Evolutionary conservation across 148 eudicot genomes (phyloP).

Genomic region (Arbutus unedo): DNA sequence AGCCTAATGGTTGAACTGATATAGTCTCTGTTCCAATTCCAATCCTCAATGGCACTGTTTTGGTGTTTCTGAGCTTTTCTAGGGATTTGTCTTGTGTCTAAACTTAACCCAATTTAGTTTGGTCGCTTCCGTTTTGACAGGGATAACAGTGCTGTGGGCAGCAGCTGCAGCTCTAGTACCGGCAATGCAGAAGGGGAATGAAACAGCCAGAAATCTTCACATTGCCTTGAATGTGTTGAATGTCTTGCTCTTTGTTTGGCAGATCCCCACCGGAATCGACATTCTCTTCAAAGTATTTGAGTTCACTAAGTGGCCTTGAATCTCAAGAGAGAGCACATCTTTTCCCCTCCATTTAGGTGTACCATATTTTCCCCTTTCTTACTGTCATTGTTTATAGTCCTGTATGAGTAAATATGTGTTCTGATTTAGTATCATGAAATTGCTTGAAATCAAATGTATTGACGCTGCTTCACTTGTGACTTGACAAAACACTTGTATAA

Average conservation of each 20-base stretch:
- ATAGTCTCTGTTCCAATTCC: background rate
- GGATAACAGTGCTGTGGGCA: slow-evolving; percentile 93
- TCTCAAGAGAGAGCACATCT: background rate
- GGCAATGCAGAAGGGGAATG: slow-evolving; percentile 95
- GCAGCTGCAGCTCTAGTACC: slow-evolving; percentile 93
- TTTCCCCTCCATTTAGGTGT: background rate
- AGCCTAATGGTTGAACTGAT: background rate
- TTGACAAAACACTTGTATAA: background rate
- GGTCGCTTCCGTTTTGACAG: slow-evolving; percentile 35
- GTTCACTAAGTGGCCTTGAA: slow-evolving; percentile 91
- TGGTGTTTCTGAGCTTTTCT: background rate
- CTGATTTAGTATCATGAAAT: background rate
- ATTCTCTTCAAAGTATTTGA: slow-evolving; percentile 82
- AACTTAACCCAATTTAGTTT: background rate
- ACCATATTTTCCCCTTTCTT: background rate
- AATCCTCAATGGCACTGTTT: background rate
- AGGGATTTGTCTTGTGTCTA: background rate
- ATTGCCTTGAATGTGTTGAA: slow-evolving; percentile 78
- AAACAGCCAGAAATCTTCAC: slow-evolving; percentile 92
- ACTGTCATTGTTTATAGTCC: background rate
- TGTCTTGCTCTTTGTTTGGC: slow-evolving; percentile 77
- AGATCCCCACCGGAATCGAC: slow-evolving; percentile 90
- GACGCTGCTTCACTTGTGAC: too few relatives aligned
- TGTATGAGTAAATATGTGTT: background rate
- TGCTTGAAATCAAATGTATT: background rate